Evolutionary conservation across 2,329 filamentous ascomycete species (phyloP).

Genomic region (Fonsecaea pedrosoi): DNA sequence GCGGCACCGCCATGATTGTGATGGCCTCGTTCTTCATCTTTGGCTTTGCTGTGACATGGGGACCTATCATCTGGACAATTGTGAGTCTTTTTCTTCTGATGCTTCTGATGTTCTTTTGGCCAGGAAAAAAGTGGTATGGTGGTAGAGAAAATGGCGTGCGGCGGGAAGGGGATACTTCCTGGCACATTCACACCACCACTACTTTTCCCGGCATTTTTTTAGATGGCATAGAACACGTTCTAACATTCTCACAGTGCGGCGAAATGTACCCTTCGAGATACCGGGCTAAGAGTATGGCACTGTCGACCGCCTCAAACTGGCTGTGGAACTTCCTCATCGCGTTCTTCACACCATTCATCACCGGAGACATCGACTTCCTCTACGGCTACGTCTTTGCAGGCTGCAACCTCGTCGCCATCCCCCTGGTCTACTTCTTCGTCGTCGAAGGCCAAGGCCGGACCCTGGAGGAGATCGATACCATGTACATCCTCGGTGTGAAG

Average conservation of each 20-base stretch:
- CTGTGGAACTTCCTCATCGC: slow-evolving; percentile 75
- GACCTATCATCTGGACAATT: slow-evolving; percentile 63
- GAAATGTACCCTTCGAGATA: slow-evolving; percentile 54
- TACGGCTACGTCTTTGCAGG: slow-evolving; percentile 81
- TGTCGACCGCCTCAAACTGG: slow-evolving; percentile 72
- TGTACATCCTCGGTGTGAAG: slow-evolving; percentile 71
- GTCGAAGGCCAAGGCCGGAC: slow-evolving; percentile 72
- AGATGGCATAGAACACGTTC: background rate
- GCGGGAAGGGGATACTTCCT: background rate
- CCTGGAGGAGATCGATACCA: slow-evolving; percentile 80
- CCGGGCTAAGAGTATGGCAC: slow-evolving; percentile 47
- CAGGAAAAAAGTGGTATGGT: background rate
- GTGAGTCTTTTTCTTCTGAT: background rate
- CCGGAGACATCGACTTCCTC: slow-evolving; percentile 71
- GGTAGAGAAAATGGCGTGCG: background rate
- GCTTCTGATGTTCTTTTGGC: background rate
- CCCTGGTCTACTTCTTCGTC: slow-evolving; percentile 78
- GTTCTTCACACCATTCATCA: slow-evolving; percentile 84
- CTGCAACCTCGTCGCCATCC: slow-evolving; percentile 69
- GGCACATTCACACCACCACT: background rate
- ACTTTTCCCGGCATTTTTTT: background rate
- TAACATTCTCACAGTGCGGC: slow-evolving; percentile 39
- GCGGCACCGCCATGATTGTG: slow-evolving; percentile 73
- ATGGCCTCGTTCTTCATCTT: slow-evolving; percentile 77
- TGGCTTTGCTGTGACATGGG: slow-evolving; percentile 85